Conservation (phyloP, 768 basidiomycete genomes). For the Trametes cinnabarina region DNA sequence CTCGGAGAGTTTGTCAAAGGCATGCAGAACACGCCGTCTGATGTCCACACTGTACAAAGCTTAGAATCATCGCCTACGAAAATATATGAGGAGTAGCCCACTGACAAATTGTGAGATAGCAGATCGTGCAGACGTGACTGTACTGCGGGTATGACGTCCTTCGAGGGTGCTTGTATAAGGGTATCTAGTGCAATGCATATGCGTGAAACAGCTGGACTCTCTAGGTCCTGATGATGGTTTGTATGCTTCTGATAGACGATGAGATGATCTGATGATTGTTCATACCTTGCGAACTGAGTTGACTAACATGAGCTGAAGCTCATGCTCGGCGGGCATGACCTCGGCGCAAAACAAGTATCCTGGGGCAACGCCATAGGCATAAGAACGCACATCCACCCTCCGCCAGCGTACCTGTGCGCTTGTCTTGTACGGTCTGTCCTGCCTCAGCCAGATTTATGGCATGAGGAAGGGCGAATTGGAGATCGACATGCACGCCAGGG, state of each 20-base stretch:
- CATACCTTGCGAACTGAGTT: slow-evolving; percentile 81
- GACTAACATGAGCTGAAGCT: slow-evolving; percentile 78
- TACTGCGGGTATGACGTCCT: slow-evolving; percentile 75
- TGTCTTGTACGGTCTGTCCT: slow-evolving; percentile 56
- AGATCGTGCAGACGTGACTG: slow-evolving; percentile 63
- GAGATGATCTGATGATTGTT: background rate
- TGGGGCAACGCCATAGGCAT: slow-evolving; percentile 28
- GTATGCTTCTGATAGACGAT: background rate
- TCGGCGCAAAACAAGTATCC: slow-evolving; percentile 79
- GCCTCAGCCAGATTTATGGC: slow-evolving; percentile 77
- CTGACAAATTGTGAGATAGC: slow-evolving; percentile 75
- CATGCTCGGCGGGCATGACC: slow-evolving; percentile 65
- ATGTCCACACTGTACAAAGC: slow-evolving; percentile 48
- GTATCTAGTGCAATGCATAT: slow-evolving; percentile 74
- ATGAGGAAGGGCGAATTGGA: slow-evolving; percentile 73
- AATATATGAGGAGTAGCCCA: slow-evolving; percentile 32
- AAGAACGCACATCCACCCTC: background rate
- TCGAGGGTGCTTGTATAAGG: slow-evolving; percentile 57
- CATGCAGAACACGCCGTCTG: slow-evolving; percentile 60
- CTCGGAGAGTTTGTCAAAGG: slow-evolving; percentile 51
- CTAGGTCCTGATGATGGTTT: slow-evolving; percentile 57
- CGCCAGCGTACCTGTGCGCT: slow-evolving; percentile 56
- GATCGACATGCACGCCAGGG: slow-evolving; percentile 42
- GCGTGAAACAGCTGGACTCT: slow-evolving; percentile 49
- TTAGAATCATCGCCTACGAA: background rate